Conservation (phyloP, 2,329 filamentous ascomycete species). For the Talaromyces albobiverticillius region DNA sequence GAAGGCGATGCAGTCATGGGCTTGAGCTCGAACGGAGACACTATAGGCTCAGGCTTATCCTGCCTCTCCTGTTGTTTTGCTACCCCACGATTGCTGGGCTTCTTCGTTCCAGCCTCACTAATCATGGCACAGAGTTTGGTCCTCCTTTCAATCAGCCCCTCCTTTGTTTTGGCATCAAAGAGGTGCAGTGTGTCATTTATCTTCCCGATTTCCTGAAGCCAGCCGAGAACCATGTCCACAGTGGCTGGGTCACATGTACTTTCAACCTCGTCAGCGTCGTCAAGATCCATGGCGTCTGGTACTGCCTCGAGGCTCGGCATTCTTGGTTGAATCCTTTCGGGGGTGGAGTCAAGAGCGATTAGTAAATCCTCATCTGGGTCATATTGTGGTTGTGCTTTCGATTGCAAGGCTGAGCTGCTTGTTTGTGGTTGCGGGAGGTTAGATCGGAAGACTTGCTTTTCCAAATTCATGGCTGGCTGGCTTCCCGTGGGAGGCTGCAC, state of each 20-base stretch:
- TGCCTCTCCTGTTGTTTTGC: background rate
- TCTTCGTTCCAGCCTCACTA: background rate
- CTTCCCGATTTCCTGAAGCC: conserved; percentile 19
- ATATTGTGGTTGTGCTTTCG: background rate
- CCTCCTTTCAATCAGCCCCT: conserved; percentile 19
- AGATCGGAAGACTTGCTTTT: conserved; percentile 17
- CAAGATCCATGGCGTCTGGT: conserved; percentile 22
- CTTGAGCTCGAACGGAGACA: no score
- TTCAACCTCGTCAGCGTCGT: background rate
- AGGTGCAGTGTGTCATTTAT: conserved; percentile 21
- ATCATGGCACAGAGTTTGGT: conserved; percentile 18
- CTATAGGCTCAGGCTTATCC: no score
- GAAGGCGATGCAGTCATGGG: no score
- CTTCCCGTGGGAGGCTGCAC: background rate
- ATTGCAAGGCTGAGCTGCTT: background rate
- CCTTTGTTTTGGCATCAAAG: conserved; percentile 12
- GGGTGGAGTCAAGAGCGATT: conserved; percentile 20
- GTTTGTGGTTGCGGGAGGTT: conserved; percentile 21
- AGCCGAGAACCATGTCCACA: background rate
- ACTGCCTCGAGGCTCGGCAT: conserved; percentile 15
- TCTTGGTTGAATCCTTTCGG: conserved; percentile 1
- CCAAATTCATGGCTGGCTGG: background rate
- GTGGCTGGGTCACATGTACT: background rate
- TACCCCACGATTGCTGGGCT: background rate
- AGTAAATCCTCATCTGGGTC: conserved; percentile 16